Evolutionary conservation across 495 filamentous ascomycete species (phyloP).

Genomic region (Penicillium daleae): DNA sequence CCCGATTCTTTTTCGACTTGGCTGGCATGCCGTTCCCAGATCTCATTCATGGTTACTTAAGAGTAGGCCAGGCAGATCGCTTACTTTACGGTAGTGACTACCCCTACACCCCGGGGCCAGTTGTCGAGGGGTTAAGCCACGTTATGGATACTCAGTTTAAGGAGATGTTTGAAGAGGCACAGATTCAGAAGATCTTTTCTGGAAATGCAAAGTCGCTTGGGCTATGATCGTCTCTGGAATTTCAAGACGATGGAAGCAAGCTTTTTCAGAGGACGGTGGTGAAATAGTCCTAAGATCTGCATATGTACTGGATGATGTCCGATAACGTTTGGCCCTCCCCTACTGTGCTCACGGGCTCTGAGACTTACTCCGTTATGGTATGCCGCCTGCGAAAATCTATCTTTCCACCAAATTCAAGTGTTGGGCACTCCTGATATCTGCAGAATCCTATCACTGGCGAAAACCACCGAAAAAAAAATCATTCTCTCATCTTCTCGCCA

Average conservation of each 20-base stretch:
- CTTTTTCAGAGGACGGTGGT: background rate
- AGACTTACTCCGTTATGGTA: too few species aligned
- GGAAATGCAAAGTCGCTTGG: background rate
- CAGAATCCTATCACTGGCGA: too few species aligned
- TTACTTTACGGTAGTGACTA: conserved; percentile 10
- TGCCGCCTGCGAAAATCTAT: too few species aligned
- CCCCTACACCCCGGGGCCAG: conserved; percentile 1
- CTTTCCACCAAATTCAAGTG: too few species aligned
- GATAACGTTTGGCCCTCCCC: too few species aligned
- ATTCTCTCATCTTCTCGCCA: too few species aligned
- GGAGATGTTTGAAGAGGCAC: background rate
- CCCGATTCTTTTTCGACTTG: background rate
- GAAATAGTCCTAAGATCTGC: background rate
- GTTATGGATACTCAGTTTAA: conserved; percentile 1
- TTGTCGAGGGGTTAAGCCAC: background rate
- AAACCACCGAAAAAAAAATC: too few species aligned
- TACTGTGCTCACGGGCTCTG: too few species aligned
- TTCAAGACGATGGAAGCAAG: background rate
- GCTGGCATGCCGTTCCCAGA: background rate
- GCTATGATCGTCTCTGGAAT: background rate
- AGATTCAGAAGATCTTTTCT: conserved; percentile 1
- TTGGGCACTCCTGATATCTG: too few species aligned
- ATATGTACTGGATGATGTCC: background rate
- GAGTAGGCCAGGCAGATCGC: background rate
- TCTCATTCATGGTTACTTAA: conserved; percentile 2